phyloP scores from a whole-genome alignment of 129 eudicot species.

The sunflower (Helianthus annuus) region HanXRQr2.0-SUNRISE NC_035447.2:139936657-139937156 shows the following conservation, averaged over 20 bases:
- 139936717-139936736: too few species aligned
- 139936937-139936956: background rate
- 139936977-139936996: slow-evolving; percentile 76
- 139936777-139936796: background rate
- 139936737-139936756: too few species aligned
- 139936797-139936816: background rate
- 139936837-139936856: background rate
- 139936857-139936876: background rate
- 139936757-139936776: too few species aligned
- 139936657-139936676: too few species aligned
- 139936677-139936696: too few species aligned
- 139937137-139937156: slow-evolving; percentile 39
- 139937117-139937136: slow-evolving; percentile 94
- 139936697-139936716: too few species aligned
- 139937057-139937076: slow-evolving; percentile 65
- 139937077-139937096: slow-evolving; percentile 74
- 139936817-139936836: background rate
- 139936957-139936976: background rate
- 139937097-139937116: slow-evolving; percentile 78
- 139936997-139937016: slow-evolving; percentile 95
- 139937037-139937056: slow-evolving; percentile 56
- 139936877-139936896: background rate
- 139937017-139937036: slow-evolving; percentile 86
- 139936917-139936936: background rate
- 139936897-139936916: background rate